Base-by-base conservation (phyloP, 352 stramenopile genomes). In the Globisporangium iwayamae region DNA sequence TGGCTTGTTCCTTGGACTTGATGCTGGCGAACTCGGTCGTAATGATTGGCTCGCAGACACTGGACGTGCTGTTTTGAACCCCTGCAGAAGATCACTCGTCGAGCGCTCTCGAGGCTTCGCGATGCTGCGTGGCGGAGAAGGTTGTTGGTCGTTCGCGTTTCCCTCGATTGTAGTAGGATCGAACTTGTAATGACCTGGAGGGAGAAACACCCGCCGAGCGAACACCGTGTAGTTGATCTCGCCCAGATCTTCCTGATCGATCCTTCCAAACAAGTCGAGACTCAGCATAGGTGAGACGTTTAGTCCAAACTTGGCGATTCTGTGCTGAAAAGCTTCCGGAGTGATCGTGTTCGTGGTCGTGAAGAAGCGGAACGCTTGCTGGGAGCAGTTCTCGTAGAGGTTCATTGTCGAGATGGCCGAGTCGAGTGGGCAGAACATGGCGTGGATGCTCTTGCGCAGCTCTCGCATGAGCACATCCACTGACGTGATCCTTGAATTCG, bases 261-360 rank as follows among this genome's bases (percentile, higher is more conserved):
- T 74, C 7, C 76, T 69, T 0, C 74, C 46, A 47, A 93, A 91
- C 0, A 93, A 58, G 36, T 85, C 81, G 11, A 79, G 66, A 48
- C 79, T 84, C 1, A 91, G 47, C 20, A 68, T 48, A 14, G 60
- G 73, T 18, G 83, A 72, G 13, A 69, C 81, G 5, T 75, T 76
- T 10, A 91, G 39, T 6, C 85, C 74, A 10, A 93, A 67, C 30
- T 88, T 82, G 22, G 74, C 69, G 25, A 91, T 71, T 32, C 85
- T 86, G 70, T 79, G 69, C 13, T 88, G 74, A 55, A 93, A 93
- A 2, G 70, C 79, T 58, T 91, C 79, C 4, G 74, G 68, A 0
- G 79, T 85, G 66, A 93, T 91, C 18, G 73, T 77, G 62, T 90
- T 91, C 14, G 76, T 90, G 13, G 79, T 89, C 47, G 85, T 93